A percentile compares a stretch with the other conserved stretches of the same genome.
These are phyloP conservation scores for Aaosphaeria arxii DNA, from an alignment of 2,329 filamentous ascomycete genomes.

Conservation along the genomic window DNA sequence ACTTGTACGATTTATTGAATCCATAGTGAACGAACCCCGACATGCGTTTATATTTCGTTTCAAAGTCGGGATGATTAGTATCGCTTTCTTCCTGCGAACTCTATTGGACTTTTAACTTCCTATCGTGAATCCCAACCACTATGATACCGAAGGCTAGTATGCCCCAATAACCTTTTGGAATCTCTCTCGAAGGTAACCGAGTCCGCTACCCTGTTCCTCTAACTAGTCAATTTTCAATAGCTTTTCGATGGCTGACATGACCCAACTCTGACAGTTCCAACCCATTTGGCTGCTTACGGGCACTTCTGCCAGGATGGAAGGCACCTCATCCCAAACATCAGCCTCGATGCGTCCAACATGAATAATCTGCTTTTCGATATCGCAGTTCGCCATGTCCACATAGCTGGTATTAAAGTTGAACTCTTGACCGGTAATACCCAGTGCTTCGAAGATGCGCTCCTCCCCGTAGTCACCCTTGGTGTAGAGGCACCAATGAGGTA, in stretches of 20 bases:
- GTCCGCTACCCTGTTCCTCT: background rate
- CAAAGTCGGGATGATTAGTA: too few relatives aligned
- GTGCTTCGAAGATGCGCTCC: background rate
- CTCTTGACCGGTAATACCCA: background rate
- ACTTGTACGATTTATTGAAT: too few relatives aligned
- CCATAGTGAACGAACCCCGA: too few relatives aligned
- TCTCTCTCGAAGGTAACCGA: background rate
- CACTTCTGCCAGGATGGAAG: background rate
- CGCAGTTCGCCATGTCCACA: background rate
- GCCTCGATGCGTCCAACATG: background rate
- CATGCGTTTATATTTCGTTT: too few relatives aligned
- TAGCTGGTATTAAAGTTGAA: background rate
- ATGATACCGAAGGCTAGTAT: background rate
- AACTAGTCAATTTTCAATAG: background rate
- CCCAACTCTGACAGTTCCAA: background rate
- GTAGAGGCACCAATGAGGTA: too few relatives aligned
- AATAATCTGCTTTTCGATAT: background rate
- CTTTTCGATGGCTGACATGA: background rate
- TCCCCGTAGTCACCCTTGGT: background rate
- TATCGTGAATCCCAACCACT: too few relatives aligned
- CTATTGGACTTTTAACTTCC: too few relatives aligned
- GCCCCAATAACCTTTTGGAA: background rate
- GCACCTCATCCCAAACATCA: background rate
- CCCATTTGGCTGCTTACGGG: background rate
- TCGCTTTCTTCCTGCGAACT: too few relatives aligned